phyloP scores from a whole-genome alignment of 106 monocot genomes.

The Gastrodia elata region DNA sequence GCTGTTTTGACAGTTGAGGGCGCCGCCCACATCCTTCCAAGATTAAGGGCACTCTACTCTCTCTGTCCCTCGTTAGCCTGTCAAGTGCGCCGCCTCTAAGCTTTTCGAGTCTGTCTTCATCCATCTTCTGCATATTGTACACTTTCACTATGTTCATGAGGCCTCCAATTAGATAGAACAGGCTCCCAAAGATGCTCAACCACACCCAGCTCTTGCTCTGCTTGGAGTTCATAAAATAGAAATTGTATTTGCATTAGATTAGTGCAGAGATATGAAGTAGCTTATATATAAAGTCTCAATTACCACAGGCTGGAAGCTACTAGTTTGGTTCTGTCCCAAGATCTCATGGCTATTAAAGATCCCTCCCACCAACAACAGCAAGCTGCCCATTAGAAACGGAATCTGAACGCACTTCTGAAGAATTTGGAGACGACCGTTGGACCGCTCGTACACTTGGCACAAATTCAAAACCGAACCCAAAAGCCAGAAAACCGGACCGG shows the following conservation, averaged over 20 bases:
- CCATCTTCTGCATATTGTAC: conserved; percentile 84
- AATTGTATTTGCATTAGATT: background rate
- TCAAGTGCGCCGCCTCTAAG: conserved; percentile 72
- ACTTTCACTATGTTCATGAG: conserved; percentile 66
- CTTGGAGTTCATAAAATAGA: conserved; percentile 1
- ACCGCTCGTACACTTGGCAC: conserved; percentile 77
- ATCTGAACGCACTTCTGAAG: conserved; percentile 80
- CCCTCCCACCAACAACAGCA: conserved; percentile 63
- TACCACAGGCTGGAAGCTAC: conserved; percentile 25
- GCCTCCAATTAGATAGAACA: conserved; percentile 54
- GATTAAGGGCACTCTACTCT: conserved; percentile 48
- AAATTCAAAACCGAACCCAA: conserved; percentile 60
- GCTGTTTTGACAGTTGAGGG: background rate
- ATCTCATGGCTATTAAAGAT: conserved; percentile 36
- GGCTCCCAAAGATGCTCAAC: conserved; percentile 55
- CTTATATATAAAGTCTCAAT: too few relatives aligned
- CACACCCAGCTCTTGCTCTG: conserved; percentile 59
- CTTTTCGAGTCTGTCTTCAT: conserved; percentile 53
- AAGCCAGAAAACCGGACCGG: conserved; percentile 62
- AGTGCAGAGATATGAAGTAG: too few relatives aligned
- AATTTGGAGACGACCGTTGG: conserved; percentile 63
- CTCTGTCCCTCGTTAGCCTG: conserved; percentile 42
- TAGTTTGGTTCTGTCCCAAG: background rate
- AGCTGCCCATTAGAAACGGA: conserved; percentile 64
- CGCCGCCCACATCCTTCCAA: conserved; percentile 19